Evolutionary conservation across 148 eudicot genomes (phyloP).

Genomic region (Persicaria tinctoria): DNA sequence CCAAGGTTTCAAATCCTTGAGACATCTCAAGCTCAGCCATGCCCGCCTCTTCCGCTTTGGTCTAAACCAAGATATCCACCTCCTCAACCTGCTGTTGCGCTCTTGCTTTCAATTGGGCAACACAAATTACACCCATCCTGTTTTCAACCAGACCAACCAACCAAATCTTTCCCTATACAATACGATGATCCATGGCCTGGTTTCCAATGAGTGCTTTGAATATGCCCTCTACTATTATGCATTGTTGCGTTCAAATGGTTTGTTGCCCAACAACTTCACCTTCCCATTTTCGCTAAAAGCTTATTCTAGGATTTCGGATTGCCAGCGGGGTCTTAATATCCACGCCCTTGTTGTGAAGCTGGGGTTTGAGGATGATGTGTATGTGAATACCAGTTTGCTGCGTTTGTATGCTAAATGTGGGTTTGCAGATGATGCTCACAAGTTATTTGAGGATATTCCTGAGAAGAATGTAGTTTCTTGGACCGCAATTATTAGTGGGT

Average conservation of each 20-base stretch:
- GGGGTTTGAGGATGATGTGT: conserved; percentile 43
- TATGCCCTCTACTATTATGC: conserved; percentile 25
- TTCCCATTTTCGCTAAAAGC: conserved; percentile 47
- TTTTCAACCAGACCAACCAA: conserved; percentile 26
- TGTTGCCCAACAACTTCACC: conserved; percentile 40
- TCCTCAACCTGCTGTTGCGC: conserved; percentile 36
- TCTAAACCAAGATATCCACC: conserved; percentile 24
- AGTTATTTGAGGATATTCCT: conserved; percentile 50
- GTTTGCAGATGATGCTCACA: conserved; percentile 28
- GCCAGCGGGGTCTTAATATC: conserved; percentile 27
- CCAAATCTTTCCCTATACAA: conserved; percentile 37
- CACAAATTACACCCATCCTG: conserved; percentile 22
- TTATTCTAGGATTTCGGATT: conserved; percentile 25
- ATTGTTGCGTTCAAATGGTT: conserved; percentile 25
- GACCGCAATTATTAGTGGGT: conserved; percentile 49
- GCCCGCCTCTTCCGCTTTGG: conserved; percentile 37
- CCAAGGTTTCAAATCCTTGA: conserved; percentile 28
- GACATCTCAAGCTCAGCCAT: conserved; percentile 41
- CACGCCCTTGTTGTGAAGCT: conserved; percentile 37
- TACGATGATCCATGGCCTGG: conserved; percentile 43
- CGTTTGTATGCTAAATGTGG: conserved; percentile 39
- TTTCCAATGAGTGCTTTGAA: conserved; percentile 25
- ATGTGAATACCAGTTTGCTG: conserved; percentile 45
- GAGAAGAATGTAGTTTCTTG: conserved; percentile 39
- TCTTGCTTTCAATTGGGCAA: conserved; percentile 25